phyloP scores from a whole-genome alignment of 495 filamentous ascomycete genomes.

The Paragyromitra xinjiangensis region DNA sequence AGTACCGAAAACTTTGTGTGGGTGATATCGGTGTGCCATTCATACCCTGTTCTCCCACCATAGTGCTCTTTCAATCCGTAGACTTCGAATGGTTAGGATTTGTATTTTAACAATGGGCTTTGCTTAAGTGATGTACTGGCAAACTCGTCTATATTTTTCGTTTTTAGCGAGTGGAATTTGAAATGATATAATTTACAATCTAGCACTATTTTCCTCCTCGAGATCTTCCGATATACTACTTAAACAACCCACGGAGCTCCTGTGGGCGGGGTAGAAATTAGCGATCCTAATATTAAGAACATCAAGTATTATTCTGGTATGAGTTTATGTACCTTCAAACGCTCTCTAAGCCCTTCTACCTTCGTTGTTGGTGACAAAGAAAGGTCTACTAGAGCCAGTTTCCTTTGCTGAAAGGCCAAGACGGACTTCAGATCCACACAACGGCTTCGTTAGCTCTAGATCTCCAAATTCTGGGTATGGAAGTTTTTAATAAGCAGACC shows the following conservation, averaged over 20 bases:
- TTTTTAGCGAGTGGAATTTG: no score
- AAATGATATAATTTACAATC: no score
- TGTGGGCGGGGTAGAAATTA: background rate
- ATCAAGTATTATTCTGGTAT: background rate
- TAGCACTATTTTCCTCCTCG: no score
- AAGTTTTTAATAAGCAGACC: slow-evolving; percentile 53
- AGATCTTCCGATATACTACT: background rate
- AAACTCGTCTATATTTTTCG: no score
- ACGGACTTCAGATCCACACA: slow-evolving; percentile 12
- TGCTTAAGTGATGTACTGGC: no score
- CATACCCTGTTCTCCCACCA: no score
- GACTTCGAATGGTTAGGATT: no score
- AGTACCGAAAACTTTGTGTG: no score
- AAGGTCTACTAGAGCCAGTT: slow-evolving; percentile 23
- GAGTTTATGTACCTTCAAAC: background rate
- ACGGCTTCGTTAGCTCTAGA: background rate
- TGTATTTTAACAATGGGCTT: no score
- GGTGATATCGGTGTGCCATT: no score
- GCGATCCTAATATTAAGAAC: background rate
- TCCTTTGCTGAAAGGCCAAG: slow-evolving; percentile 35
- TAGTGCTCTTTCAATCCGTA: no score
- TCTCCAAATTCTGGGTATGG: background rate
- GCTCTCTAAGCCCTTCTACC: background rate
- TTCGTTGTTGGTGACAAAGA: background rate
- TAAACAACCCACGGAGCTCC: slow-evolving; percentile 15